Conservation (phyloP, 208 protist species). For the Trichomonas vaginalis region DNA sequence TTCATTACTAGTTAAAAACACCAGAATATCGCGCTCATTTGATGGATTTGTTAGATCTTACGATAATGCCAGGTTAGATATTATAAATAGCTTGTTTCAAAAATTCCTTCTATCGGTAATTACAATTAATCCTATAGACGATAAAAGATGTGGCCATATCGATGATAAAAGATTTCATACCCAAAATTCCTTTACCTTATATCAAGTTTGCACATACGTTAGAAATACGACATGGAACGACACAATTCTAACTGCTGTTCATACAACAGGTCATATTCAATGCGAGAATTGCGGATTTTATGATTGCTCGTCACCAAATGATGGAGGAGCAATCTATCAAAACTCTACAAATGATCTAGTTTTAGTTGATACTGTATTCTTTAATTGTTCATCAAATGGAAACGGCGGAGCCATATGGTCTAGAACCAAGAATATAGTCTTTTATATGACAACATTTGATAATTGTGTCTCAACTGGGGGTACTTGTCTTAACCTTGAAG, state of each 20-base stretch:
- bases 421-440: neutral
- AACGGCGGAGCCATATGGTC: neutral
- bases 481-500: neutral
- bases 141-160: neutral
- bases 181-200: neutral
- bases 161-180: neutral
- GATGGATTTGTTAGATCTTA: neutral
- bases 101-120: neutral
- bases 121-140: neutral
- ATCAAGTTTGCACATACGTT: neutral
- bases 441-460: neutral
- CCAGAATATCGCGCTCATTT: neutral
- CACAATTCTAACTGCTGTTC: neutral
- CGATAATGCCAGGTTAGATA: neutral
- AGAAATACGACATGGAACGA: neutral
- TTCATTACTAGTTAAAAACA: neutral
- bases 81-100: neutral
- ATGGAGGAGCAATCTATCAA: neutral
- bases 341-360: neutral
- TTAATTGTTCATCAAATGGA: neutral
- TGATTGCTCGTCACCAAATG: neutral
- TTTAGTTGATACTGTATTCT: neutral
- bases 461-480: neutral
- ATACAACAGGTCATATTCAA: neutral
- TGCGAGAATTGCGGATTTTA: neutral